Evolutionary conservation across 352 stramenopile genomes (phyloP), one percentile per base, ranked within the genome.

Genomic region (Pythium periplocum): DNA sequence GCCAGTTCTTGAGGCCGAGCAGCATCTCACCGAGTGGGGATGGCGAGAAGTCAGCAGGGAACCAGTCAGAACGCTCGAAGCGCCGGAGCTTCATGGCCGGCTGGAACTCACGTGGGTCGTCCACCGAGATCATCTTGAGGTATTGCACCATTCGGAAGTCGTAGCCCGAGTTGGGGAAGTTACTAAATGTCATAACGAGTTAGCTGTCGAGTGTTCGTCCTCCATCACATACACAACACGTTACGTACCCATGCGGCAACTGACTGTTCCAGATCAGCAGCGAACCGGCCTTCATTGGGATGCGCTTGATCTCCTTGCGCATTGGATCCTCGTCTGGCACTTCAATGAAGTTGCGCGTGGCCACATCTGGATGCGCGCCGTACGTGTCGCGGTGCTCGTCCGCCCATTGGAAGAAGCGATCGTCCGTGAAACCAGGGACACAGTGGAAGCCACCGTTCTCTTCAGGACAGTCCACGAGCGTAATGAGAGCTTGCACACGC

Each of bases 141-240:
- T 76, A 76, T 55, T 79, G 66, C n/a, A 79, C 70, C 70, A 76
- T 76, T 44, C 70, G 70, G 45, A 79, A 74, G 41, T 76, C 64
- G 34, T 66, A 76, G 38, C 66, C 70, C 30, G 66, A 59, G 53
- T 76, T 74, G 35, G 69, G 66, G 17, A 78, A 78, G 54, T 78
- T 78, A 37, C 68, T 76, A 37, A 38, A 42, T 2, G 43, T 10
- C 36, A 56, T 39, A 39, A 33, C 12, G 30, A 45, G 6, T 10
- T 11, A 41, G 17, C 17, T 26, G 17, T 26, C 17, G 17, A 26
- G 17, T 26, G 17, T 26, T 26, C 17, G 17, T 26, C 17, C 17
- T 26, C 17, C 17, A 26, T 26, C 17, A 26, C 17, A 26, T 26
- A 26, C 17, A 26, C 17, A 26, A 26, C 17, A 26, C 17, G 17